phyloP scores from a whole-genome alignment of 1,284 basidiomycete species.

The Termitomyces sp. region DNA sequence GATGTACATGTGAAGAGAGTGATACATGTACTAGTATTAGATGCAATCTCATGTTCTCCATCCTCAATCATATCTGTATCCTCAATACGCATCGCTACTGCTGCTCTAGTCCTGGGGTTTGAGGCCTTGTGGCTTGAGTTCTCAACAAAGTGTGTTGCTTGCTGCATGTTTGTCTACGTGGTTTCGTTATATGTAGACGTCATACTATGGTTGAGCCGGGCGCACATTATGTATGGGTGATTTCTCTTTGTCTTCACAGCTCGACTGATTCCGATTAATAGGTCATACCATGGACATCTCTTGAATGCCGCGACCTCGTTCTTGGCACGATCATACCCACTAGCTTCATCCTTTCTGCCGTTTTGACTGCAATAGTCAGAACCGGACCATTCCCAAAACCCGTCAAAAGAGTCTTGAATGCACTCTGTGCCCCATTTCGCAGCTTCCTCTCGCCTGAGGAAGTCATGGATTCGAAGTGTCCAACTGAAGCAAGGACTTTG shows the following conservation, averaged over 20 bases:
- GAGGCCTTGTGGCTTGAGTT: too few relatives aligned
- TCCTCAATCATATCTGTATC: too few relatives aligned
- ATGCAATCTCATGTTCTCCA: neutral
- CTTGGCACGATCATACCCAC: slow-evolving; percentile 30
- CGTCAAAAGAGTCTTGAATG: slow-evolving; percentile 23
- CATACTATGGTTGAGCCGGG: neutral
- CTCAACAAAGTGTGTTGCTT: neutral
- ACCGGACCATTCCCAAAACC: slow-evolving; percentile 25
- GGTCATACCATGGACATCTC: slow-evolving; percentile 10
- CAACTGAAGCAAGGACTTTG: slow-evolving; percentile 18
- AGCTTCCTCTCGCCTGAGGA: slow-evolving; percentile 51
- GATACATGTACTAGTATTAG: neutral
- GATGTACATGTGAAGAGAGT: neutral
- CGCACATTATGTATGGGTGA: neutral
- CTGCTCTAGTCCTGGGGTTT: too few relatives aligned
- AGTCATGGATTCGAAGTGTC: slow-evolving; percentile 33
- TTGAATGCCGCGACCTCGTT: slow-evolving; percentile 9
- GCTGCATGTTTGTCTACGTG: neutral
- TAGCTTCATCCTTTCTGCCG: slow-evolving; percentile 25
- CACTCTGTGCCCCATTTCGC: slow-evolving; percentile 40
- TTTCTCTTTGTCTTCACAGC: neutral
- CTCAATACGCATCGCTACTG: too few relatives aligned
- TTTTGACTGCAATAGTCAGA: slow-evolving; percentile 27
- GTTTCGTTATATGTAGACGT: neutral
- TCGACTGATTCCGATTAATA: neutral